These are phyloP conservation scores for Penicillium subrubescens DNA, from an alignment of 495 filamentous ascomycete genomes.

Conservation along the genomic window DNA sequence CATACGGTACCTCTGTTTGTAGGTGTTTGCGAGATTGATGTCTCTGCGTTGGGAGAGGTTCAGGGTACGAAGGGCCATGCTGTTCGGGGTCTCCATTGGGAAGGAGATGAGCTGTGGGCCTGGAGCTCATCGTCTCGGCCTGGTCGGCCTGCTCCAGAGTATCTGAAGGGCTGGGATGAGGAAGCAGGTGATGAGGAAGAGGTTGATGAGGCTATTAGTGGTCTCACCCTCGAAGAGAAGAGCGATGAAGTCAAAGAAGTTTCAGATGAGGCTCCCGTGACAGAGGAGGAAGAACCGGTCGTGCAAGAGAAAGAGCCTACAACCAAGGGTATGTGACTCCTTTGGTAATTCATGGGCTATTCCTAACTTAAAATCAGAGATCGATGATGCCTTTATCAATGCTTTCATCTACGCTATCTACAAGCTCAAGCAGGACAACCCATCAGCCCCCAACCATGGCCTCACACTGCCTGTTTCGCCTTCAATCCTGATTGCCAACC, in stretches of 20 bases:
- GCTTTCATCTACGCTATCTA: slow-evolving; percentile 68
- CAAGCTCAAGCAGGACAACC: slow-evolving; percentile 55
- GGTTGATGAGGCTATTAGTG: slow-evolving; percentile 43
- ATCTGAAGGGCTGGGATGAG: slow-evolving; percentile 50
- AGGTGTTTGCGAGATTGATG: slow-evolving; percentile 68
- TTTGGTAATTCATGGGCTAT: not conserved
- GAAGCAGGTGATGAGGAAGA: slow-evolving; percentile 37
- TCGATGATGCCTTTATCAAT: slow-evolving; percentile 68
- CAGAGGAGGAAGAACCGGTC: slow-evolving; percentile 23
- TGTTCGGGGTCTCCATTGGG: slow-evolving; percentile 70
- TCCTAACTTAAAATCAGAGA: slow-evolving; percentile 50
- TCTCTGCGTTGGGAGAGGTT: slow-evolving; percentile 58
- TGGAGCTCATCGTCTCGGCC: slow-evolving; percentile 60
- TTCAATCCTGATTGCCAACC: slow-evolving; percentile 64
- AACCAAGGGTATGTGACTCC: slow-evolving; percentile 50
- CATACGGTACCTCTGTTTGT: slow-evolving; percentile 66
- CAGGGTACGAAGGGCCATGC: slow-evolving; percentile 69
- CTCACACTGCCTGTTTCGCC: slow-evolving; percentile 65
- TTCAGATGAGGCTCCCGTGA: slow-evolving; percentile 11
- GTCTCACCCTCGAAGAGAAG: slow-evolving; percentile 41
- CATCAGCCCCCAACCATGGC: slow-evolving; percentile 48
- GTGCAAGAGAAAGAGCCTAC: slow-evolving; percentile 53
- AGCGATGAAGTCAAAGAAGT: slow-evolving; percentile 33
- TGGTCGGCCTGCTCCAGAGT: slow-evolving; percentile 53
- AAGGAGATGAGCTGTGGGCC: slow-evolving; percentile 72